Conservation (phyloP, 129 eudicot genomes). For the Pittosporum tobira region DNA sequence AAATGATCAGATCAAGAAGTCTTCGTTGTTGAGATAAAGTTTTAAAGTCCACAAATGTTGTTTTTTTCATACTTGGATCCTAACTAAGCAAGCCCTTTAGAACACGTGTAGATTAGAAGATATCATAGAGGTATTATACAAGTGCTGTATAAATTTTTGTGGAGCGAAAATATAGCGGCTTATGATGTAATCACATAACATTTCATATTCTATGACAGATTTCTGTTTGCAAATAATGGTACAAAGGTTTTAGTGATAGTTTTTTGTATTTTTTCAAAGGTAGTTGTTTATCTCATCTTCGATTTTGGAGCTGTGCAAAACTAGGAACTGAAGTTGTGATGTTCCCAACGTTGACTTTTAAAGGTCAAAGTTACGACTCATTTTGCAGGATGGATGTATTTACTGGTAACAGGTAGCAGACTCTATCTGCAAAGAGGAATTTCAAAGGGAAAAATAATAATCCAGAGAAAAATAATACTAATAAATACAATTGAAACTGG, state of each 20-base stretch:
- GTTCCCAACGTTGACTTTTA: conserved; percentile 4
- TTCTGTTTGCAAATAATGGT: background rate
- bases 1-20: conserved; percentile 15
- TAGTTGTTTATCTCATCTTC: conserved; percentile 5
- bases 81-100: background rate
- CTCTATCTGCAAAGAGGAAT: conserved; percentile 49
- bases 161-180: background rate
- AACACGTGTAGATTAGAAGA: background rate
- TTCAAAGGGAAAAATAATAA: too few relatives aligned
- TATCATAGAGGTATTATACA: background rate
- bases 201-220: background rate
- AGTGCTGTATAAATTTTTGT: background rate
- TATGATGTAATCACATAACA: background rate
- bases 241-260: background rate
- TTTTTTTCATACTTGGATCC: too few relatives aligned
- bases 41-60: background rate
- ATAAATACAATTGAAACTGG: too few relatives aligned
- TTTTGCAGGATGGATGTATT: too few relatives aligned
- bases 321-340: conserved; percentile 23
- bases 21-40: conserved; percentile 4
- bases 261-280: conserved; percentile 4
- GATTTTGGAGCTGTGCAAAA: background rate
- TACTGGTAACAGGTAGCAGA: conserved; percentile 19
- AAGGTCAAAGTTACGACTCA: too few relatives aligned
- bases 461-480: too few relatives aligned